These are phyloP conservation scores for Serendipita indica DNA, from an alignment of 768 basidiomycete species.

Conservation along the genomic window DNA sequence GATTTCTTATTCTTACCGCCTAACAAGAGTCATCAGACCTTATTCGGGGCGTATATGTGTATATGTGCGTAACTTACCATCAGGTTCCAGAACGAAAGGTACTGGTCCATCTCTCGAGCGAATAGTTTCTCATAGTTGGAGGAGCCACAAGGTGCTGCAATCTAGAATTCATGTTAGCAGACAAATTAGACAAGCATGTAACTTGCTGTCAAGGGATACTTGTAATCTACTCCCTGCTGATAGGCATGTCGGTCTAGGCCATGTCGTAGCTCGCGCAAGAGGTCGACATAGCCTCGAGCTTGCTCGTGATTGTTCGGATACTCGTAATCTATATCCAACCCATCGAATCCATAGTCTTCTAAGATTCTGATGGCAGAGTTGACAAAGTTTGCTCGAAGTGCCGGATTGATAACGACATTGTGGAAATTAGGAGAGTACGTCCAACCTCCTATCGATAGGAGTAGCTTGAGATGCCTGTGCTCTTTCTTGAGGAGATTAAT, in stretches of 20 bases:
- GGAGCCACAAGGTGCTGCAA: conserved; percentile 86
- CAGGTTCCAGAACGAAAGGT: conserved; percentile 92
- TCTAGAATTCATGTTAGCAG: conserved; percentile 28
- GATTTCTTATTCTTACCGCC: conserved; percentile 11
- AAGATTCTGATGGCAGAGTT: conserved; percentile 59
- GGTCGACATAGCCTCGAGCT: conserved; percentile 68
- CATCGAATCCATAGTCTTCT: conserved; percentile 85
- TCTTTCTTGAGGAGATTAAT: conserved; percentile 82
- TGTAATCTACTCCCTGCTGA: conserved; percentile 44
- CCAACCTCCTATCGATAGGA: conserved; percentile 90
- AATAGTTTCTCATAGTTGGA: conserved; percentile 70
- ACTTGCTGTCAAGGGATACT: conserved; percentile 61
- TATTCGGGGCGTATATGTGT: conserved; percentile 25
- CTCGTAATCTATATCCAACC: conserved; percentile 86
- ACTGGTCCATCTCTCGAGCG: conserved; percentile 70
- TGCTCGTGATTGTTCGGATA: conserved; percentile 70
- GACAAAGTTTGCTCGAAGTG: conserved; percentile 63
- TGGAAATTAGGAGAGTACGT: conserved; percentile 82
- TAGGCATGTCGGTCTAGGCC: conserved; percentile 63
- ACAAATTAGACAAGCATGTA: not conserved
- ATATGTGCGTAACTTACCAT: conserved; percentile 37
- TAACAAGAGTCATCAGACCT: conserved; percentile 44
- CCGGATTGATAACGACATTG: conserved; percentile 53
- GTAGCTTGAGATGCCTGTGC: conserved; percentile 34
- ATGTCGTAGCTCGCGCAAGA: conserved; percentile 58